Conservation (phyloP, 1,284 basidiomycete genomes). For the Cutaneotrichosporon sp. region DNA sequence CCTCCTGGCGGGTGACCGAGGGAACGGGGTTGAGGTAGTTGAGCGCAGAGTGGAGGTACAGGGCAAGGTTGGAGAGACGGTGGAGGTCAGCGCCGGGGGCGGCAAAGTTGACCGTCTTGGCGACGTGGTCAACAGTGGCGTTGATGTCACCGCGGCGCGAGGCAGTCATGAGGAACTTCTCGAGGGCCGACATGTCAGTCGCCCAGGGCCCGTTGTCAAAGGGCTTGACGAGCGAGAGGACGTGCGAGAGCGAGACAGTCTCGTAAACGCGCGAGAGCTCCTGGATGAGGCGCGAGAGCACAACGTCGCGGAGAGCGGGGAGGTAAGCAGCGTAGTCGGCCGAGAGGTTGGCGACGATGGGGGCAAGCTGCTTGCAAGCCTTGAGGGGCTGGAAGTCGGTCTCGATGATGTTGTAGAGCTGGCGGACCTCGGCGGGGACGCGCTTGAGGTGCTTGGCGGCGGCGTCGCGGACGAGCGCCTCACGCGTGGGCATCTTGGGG, state of each 20-base stretch:
- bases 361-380: slow-evolving; percentile 79
- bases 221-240: slow-evolving; percentile 75
- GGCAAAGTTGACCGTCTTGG: slow-evolving; percentile 77
- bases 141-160: slow-evolving; percentile 85
- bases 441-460: slow-evolving; percentile 82
- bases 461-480: slow-evolving; percentile 81
- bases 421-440: slow-evolving; percentile 74
- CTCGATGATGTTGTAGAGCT: slow-evolving; percentile 88
- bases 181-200: slow-evolving; percentile 72
- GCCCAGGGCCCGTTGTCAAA: slow-evolving; percentile 62
- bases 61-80: slow-evolving; percentile 73
- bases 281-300: slow-evolving; percentile 89
- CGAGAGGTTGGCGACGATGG: slow-evolving; percentile 71
- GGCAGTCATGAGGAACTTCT: slow-evolving; percentile 91
- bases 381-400: slow-evolving; percentile 93
- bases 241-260: slow-evolving; percentile 74
- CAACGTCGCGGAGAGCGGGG: slow-evolving; percentile 84
- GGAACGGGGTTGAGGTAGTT: slow-evolving; percentile 55
- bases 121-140: slow-evolving; percentile 87
- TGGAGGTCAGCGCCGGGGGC: slow-evolving; percentile 43
- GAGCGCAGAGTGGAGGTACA: slow-evolving; percentile 71
- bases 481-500: slow-evolving; percentile 79
- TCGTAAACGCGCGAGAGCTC: slow-evolving; percentile 95
- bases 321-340: slow-evolving; percentile 74
- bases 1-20: slow-evolving; percentile 47